These are phyloP conservation scores for Rugonectria rugulosa DNA, from an alignment of 2,329 filamentous ascomycete genomes.

Conservation along the genomic window DNA sequence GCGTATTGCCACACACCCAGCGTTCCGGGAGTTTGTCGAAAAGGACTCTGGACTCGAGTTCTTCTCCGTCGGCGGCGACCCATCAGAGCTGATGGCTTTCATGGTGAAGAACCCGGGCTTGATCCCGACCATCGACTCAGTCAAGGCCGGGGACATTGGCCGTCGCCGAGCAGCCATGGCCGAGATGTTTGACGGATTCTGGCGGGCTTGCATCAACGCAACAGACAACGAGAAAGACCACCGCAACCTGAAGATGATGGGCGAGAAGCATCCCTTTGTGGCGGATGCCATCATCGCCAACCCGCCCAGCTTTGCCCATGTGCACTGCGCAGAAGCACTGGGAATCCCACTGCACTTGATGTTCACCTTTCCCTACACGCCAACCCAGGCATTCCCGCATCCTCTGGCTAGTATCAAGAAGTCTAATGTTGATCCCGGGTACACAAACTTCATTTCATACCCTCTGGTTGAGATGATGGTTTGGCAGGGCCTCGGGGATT, in stretches of 20 bases:
- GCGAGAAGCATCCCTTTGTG: constrained; percentile 66
- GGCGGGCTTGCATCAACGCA: constrained; percentile 78
- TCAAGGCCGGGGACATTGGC: constrained; percentile 77
- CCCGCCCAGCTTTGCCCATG: constrained; percentile 78
- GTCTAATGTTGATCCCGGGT: constrained; percentile 74
- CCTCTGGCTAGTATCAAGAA: constrained; percentile 78
- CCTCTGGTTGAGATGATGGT: constrained; percentile 85
- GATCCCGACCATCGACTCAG: constrained; percentile 75
- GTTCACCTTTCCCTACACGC: constrained; percentile 87
- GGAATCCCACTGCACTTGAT: constrained; percentile 83
- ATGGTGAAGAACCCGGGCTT: constrained; percentile 87
- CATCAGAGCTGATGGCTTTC: constrained; percentile 83
- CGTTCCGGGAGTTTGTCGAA: constrained; percentile 78
- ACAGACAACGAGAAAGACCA: constrained; percentile 70
- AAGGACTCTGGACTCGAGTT: constrained; percentile 78
- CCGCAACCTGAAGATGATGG: constrained; percentile 71
- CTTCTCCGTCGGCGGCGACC: constrained; percentile 81
- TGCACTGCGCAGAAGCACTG: constrained; percentile 81
- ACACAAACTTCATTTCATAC: constrained; percentile 83
- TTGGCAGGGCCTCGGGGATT: constrained; percentile 86
- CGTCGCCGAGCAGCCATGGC: constrained; percentile 73
- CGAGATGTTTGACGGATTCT: constrained; percentile 85
- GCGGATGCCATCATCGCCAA: constrained; percentile 88
- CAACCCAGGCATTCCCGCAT: constrained; percentile 78
- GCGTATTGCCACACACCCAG: constrained; percentile 79